Conservation (phyloP, 805 yeast genomes). For the Grigorovia yakushimaensis region DNA sequence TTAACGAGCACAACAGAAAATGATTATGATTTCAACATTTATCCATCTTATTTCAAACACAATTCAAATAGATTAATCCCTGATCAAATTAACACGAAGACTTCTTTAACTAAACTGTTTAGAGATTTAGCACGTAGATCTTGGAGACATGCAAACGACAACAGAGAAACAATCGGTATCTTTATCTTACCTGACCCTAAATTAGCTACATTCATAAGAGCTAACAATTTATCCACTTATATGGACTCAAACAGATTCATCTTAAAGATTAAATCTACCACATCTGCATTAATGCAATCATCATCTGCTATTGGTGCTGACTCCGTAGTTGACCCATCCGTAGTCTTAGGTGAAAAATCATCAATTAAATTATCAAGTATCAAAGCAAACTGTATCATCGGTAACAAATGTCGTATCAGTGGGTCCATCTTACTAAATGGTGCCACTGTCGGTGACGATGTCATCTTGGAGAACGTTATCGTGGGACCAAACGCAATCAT, state of each 20-base stretch:
- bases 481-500: constrained; percentile 64
- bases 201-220: constrained; percentile 55
- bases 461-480: constrained; percentile 69
- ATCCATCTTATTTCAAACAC: constrained; percentile 26
- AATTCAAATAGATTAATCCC: constrained; percentile 15
- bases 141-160: constrained; percentile 61
- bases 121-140: constrained; percentile 86
- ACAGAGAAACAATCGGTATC: constrained; percentile 54
- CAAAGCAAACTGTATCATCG: constrained; percentile 66
- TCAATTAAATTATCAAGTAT: constrained; percentile 79
- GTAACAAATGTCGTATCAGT: constrained; percentile 77
- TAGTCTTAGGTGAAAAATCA: constrained; percentile 71
- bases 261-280: constrained; percentile 52
- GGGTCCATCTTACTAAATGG: constrained; percentile 74
- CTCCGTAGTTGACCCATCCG: constrained; percentile 60
- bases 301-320: constrained; percentile 79
- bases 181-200: constrained; percentile 55
- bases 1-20: too few species aligned
- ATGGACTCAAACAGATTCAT: constrained; percentile 82
- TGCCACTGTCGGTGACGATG: constrained; percentile 71
- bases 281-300: constrained; percentile 38
- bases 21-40: constrained; percentile 14
- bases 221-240: constrained; percentile 69
- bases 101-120: constrained; percentile 56
- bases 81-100: constrained; percentile 27